Evolutionary conservation across 345 rosid genomes (phyloP), one percentile per base, ranked within the genome.

Genomic region (Ceriops zippeliana): DNA sequence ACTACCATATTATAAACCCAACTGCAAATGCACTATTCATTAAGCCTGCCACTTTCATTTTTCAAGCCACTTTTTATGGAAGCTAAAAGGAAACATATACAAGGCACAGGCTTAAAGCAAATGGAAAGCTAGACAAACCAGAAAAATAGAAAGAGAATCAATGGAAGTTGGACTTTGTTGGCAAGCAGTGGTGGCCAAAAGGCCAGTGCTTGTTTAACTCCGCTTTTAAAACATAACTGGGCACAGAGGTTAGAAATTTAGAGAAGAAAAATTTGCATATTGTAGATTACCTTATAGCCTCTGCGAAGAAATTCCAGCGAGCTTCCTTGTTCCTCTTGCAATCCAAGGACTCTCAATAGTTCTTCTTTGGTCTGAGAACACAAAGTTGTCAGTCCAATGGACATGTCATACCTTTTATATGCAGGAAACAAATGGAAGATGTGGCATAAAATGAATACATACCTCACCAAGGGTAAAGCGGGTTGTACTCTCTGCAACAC

Each of bases 401-500:
- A 70, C 52, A 52, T n/a, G 28, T 69, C 13, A 28, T 53, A 19
- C 46, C 42, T 38, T 52, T 51, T 31, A 30, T 21, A 19, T 24
- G 42, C 59, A 58, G 52, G 49, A 62, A 66, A 52, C 37, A 53
- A 65, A 70, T 51, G 38, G 34, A 34, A 37, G 34, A 58, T 62
- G 32, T 61, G 4, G 56, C 52, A 28, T 31, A 16, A 65, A 58
- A 61, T 27, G 65, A 62, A 62, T 58, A 69, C 70, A 76, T 86
- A 88, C 96, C 83, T 93, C 98, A 42, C 91, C 89, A 22, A 93
- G 85, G 1, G 98, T 93, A 80, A 93, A 93, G 63, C 97, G 96
- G 10, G 87, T 79, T 65, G 72, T 83, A 56, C 96, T 93, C 81
- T 93, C 98, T 34, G 97, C 98, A 54, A 86, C 75, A 67, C 96